Evolutionary conservation across 306 rosid species (phyloP), one percentile per base, ranked within the genome.

Genomic region (Quercus mongolica): DNA sequence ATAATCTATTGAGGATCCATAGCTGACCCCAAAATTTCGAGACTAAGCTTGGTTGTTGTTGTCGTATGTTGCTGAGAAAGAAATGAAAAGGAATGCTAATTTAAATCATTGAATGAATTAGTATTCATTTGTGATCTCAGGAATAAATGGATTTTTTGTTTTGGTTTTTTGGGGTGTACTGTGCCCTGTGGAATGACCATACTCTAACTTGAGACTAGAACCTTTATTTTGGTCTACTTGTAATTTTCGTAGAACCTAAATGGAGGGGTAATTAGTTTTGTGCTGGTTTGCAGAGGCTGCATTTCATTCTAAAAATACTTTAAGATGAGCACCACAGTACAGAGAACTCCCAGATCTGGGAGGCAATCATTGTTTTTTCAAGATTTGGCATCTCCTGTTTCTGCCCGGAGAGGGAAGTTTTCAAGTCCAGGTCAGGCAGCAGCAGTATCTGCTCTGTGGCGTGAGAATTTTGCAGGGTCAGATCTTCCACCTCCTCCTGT

Each of bases 401-500:
- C 98, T 13, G n/a, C 93, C 46, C 84, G 90, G 23, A 89, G 89
- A 83, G 97, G 92, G 25, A 96, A 87, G 69, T 81, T 88, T 86
- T 88, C 98, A 8, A 96, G 90, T 76, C 90, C 98, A 1, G 97
- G 97, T 25, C 99, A 93, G 83, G 91, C 92, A 58, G 96, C 92
- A 67, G 89, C 92, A 1, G 95, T 83, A 55, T 91, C 99, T 83
- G 86, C 98, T 72, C 75, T 88, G 20, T 91, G 99, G 98, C 97
- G 91, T 3, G 99, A 93, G 76, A 96, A 83, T 76, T 81, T 81
- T 73, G 81, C 88, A 57, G 84, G 85, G 78, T 86, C 98, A 0
- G 98, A 96, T 78, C 97, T 96, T 82, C 99, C 98, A 10, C 98
- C 99, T 1, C 99, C 99, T 64, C 99, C 99, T 17, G 82, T 91